phyloP scores from a whole-genome alignment of 129 eudicot genomes.

The Ambrosia trifida region DNA sequence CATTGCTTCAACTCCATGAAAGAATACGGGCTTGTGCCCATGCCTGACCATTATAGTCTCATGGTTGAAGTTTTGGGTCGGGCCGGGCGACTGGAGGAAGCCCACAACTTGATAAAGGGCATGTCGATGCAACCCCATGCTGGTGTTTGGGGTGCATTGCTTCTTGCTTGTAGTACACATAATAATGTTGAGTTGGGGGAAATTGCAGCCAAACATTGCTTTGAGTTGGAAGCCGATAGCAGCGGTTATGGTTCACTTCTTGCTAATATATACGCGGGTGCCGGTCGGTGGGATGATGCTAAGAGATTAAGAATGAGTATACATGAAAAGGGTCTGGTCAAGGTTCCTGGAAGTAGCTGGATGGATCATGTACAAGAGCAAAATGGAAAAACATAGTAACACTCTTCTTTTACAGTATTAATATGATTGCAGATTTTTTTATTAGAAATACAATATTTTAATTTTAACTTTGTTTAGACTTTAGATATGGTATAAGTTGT shows the following conservation, averaged over 20 bases:
- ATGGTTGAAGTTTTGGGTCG: constrained; percentile 50
- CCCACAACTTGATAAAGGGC: constrained; percentile 38
- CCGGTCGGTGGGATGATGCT: constrained; percentile 53
- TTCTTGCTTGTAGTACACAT: constrained; percentile 41
- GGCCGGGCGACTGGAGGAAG: constrained; percentile 47
- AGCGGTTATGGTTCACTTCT: constrained; percentile 42
- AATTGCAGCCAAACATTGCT: constrained; percentile 39
- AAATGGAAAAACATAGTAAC: neutral
- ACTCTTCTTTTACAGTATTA: neutral
- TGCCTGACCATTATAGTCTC: constrained; percentile 42
- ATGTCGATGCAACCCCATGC: constrained; percentile 43
- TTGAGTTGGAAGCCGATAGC: constrained; percentile 38
- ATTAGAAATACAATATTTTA: too few species aligned
- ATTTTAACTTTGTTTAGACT: too few species aligned
- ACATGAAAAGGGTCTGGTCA: constrained; percentile 33
- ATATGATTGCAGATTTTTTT: too few species aligned
- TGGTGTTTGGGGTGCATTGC: constrained; percentile 51
- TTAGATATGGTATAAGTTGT: too few species aligned
- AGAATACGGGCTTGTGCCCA: constrained; percentile 33
- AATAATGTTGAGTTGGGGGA: constrained; percentile 40
- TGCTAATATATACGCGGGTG: constrained; percentile 47
- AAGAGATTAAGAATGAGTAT: constrained; percentile 39
- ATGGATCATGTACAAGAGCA: constrained; percentile 23
- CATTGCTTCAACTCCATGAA: constrained; percentile 40
- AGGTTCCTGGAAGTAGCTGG: constrained; percentile 59